Percentiles rank a stretch among this genome's conserved stretches.
phyloP scores from a whole-genome alignment of 2,329 filamentous ascomycete genomes.

The Dactylellina leptospora region DNA sequence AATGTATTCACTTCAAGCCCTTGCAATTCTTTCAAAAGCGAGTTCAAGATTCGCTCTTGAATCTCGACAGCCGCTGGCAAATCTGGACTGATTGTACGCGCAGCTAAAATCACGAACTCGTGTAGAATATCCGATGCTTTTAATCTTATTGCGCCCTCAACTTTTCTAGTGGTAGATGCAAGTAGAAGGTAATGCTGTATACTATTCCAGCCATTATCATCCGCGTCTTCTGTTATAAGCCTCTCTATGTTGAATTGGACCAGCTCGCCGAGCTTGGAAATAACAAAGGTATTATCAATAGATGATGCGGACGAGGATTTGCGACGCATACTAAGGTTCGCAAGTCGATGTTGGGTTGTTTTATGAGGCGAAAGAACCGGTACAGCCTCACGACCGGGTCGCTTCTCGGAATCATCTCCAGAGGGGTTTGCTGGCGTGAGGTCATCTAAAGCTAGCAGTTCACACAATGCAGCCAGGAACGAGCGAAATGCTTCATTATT shows the following conservation, averaged over 20 bases:
- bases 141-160: slow-evolving; percentile 62
- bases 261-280: slow-evolving; percentile 77
- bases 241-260: slow-evolving; percentile 78
- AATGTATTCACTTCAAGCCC: slow-evolving; percentile 72
- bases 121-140: slow-evolving; percentile 65
- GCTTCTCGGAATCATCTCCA: slow-evolving; percentile 45
- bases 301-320: slow-evolving; percentile 52
- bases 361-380: slow-evolving; percentile 56
- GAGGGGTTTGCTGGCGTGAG: slow-evolving; percentile 29
- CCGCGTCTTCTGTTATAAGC: slow-evolving; percentile 72
- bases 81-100: slow-evolving; percentile 60
- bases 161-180: slow-evolving; percentile 61
- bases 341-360: slow-evolving; percentile 58
- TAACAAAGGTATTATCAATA: slow-evolving; percentile 70
- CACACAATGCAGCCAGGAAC: slow-evolving; percentile 78
- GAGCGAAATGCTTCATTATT: slow-evolving; percentile 81
- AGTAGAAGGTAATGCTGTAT: slow-evolving; percentile 68
- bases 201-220: slow-evolving; percentile 78
- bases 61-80: slow-evolving; percentile 59
- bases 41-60: slow-evolving; percentile 61
- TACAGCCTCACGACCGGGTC: slow-evolving; percentile 58
- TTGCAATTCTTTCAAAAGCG: slow-evolving; percentile 60
- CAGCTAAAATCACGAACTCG: slow-evolving; percentile 63
- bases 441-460: slow-evolving; percentile 67
- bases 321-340: slow-evolving; percentile 30